Base-by-base conservation (phyloP, 169 alveolate species). In the Plasmodium inui region DNA sequence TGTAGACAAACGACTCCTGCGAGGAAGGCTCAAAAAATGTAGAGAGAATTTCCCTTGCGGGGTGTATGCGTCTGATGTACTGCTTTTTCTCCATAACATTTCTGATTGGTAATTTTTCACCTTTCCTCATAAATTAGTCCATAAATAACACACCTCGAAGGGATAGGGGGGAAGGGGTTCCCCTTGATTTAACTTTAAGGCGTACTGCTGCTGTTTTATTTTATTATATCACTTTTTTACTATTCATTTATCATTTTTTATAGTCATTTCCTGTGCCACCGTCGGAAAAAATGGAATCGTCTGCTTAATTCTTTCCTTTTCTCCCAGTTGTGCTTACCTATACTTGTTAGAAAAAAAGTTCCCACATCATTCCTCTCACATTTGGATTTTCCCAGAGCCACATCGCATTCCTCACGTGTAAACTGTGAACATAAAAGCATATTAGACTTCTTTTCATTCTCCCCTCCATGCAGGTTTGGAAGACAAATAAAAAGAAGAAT, bases 251-350 rank as follows among this genome's bases (percentile, higher is more conserved):
- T 19, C 44, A 37, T 76, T 19, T 17, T 37, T 57, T 82, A 82
- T 57, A 88, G 94, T 55, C 79, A 79, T 79, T 78, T 88, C 94
- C 8, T 88, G 72, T 88, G 53, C 34, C 30, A 41, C 82, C 19
- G 22, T 78, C 37, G 94, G 94, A 53, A 79, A 67, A 17, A 53
- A 67, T 39, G 94, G 94, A 79, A 76, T 88, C 37, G n/a, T 57
- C 72, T 88, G 71, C 82, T 88, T 88, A 67, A 0, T 79, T 55
- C 82, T 79, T 26, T 88, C 94, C 50, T 88, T 88, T 88, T 76
- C 19, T 41, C 94, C 94, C 5, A 88, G 94, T 88, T 88, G 41
- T 37, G 84, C 34, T 88, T 88, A 88, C 34, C 82, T 88, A 61
- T 88, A 88, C 34, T 12, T 78, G 94, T 88, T 39, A 88, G 46